Conservation (phyloP, 805 yeast species). For the Jamesozyma rosinii region DNA sequence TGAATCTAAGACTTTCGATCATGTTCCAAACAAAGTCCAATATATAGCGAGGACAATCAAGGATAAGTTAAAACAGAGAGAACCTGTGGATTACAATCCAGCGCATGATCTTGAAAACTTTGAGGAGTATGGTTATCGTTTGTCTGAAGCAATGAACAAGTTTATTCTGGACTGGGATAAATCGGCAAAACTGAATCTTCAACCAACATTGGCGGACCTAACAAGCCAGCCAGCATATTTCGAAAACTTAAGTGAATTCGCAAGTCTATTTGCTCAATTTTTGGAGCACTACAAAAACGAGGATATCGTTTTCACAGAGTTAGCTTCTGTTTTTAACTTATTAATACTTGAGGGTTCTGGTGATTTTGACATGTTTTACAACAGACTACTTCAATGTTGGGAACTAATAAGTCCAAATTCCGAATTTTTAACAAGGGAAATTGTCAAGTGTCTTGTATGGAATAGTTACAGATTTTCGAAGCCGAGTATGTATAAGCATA, state of each 20-base stretch:
- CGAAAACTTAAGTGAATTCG: slow-evolving; percentile 18
- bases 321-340: slow-evolving; percentile 8
- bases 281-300: slow-evolving; percentile 18
- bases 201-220: slow-evolving; percentile 10
- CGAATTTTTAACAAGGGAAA: slow-evolving; percentile 12
- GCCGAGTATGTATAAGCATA: slow-evolving; percentile 4
- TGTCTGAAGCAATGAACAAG: slow-evolving; percentile 20
- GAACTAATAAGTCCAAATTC: slow-evolving; percentile 13
- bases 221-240: slow-evolving; percentile 8
- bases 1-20: not conserved
- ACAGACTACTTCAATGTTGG: slow-evolving; percentile 26
- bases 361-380: slow-evolving; percentile 18
- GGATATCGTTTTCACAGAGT: slow-evolving; percentile 14
- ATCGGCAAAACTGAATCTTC: not conserved
- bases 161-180: slow-evolving; percentile 8
- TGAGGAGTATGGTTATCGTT: slow-evolving; percentile 22
- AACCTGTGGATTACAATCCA: not conserved
- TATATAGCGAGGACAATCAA: not conserved
- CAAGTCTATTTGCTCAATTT: slow-evolving; percentile 22
- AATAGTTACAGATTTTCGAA: slow-evolving; percentile 11
- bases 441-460: slow-evolving; percentile 15
- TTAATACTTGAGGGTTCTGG: slow-evolving; percentile 15
- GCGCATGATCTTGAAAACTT: slow-evolving; percentile 11
- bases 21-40: not conserved
- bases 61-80: not conserved